These are phyloP conservation scores for Leishmania tarentolae DNA, from an alignment of 208 protist species.

Conservation along the genomic window DNA sequence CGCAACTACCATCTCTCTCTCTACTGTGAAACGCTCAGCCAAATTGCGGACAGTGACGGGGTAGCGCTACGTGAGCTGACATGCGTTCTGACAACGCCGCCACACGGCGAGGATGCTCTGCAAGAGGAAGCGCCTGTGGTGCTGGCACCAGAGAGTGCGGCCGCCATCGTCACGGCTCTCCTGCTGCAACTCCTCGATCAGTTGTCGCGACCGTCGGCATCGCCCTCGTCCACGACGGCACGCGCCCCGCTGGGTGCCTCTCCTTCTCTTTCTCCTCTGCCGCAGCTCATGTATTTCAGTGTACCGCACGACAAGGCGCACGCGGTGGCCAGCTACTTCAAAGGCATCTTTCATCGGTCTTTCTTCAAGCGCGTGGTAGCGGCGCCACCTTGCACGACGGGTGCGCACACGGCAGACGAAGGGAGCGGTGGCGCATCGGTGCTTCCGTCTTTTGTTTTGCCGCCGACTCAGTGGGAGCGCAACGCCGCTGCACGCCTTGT, in stretches of 20 bases:
- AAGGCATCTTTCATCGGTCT: conserved; percentile 49
- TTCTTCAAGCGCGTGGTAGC: conserved; percentile 37
- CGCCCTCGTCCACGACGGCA: too few species aligned
- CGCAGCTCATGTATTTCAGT: conserved; percentile 37
- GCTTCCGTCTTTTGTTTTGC: not conserved
- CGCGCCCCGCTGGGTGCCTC: not conserved
- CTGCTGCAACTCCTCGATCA: conserved; percentile 33
- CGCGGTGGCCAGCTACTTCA: conserved; percentile 58
- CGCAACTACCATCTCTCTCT: conserved; percentile 73
- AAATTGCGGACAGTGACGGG: conserved; percentile 16
- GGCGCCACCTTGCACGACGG: not conserved
- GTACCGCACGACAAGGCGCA: conserved; percentile 43
- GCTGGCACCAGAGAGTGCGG: conserved; percentile 57
- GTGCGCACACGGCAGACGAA: not conserved
- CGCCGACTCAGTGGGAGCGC: conserved; percentile 3
- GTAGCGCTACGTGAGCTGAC: conserved; percentile 36
- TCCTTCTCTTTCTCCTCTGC: not conserved
- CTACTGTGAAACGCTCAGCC: conserved; percentile 54
- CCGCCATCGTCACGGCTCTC: conserved; percentile 49
- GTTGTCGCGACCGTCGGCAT: not conserved
- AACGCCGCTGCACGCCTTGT: conserved; percentile 42
- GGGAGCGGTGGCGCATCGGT: not conserved
- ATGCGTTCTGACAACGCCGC: not conserved
- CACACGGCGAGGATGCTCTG: conserved; percentile 8
- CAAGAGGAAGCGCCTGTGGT: conserved; percentile 22